phyloP scores from a whole-genome alignment of 1,284 basidiomycete species.

The Puccinia hordei region DNA sequence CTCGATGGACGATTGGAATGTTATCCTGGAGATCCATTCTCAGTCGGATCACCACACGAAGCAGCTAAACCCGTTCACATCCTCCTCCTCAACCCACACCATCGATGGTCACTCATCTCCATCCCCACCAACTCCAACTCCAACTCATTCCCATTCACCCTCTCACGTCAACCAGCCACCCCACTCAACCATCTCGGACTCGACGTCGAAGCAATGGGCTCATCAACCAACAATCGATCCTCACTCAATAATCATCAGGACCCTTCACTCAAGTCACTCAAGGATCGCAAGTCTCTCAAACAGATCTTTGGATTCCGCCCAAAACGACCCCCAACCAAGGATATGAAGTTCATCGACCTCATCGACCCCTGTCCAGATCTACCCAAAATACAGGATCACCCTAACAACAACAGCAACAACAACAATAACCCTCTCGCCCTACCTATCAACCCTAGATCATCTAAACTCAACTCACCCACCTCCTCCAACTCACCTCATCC shows the following conservation, averaged over 20 bases:
- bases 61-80: conserved; percentile 29
- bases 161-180: conserved; percentile 5
- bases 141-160: not conserved
- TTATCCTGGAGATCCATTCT: conserved; percentile 39
- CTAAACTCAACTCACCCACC: conserved; percentile 4
- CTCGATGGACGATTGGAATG: conserved; percentile 26
- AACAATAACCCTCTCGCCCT: too few species aligned
- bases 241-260: not conserved
- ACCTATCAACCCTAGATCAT: not conserved
- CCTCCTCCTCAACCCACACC: conserved; percentile 2
- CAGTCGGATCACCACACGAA: conserved; percentile 29
- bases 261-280: not conserved
- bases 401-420: not conserved
- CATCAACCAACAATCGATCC: not conserved
- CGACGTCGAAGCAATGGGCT: conserved; percentile 37
- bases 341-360: conserved; percentile 15
- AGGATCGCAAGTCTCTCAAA: conserved; percentile 30
- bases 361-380: conserved; percentile 6
- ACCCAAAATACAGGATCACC: not conserved
- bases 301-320: conserved; percentile 17
- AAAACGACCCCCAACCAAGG: conserved; percentile 14
- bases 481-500: not conserved
- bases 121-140: not conserved
- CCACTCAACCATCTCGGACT: conserved; percentile 34
- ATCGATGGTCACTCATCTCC: conserved; percentile 16